Evolutionary conservation across 805 yeast species (phyloP).

Genomic region (Clavispora carvajalis): DNA sequence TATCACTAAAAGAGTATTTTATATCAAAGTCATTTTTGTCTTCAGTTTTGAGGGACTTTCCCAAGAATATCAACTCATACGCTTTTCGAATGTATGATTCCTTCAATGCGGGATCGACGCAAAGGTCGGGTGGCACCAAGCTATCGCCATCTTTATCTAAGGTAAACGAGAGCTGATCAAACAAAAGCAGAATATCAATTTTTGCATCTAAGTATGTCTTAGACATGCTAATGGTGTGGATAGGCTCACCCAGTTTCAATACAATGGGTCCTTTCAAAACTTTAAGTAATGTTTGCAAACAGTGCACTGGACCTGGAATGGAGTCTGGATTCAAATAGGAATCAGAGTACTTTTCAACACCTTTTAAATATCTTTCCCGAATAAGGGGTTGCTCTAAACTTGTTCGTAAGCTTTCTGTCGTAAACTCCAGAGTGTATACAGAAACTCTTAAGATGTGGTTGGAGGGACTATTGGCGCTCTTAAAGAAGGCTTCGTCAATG

Average conservation of each 20-base stretch:
- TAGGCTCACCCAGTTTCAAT: slow-evolving; percentile 37
- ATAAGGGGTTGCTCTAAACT: slow-evolving; percentile 46
- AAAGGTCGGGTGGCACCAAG: slow-evolving; percentile 46
- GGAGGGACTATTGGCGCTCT: slow-evolving; percentile 19
- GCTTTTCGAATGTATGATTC: slow-evolving; percentile 54
- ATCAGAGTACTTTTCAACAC: slow-evolving; percentile 23
- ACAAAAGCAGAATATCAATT: slow-evolving; percentile 49
- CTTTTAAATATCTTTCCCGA: slow-evolving; percentile 43
- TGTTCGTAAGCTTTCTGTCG: slow-evolving; percentile 40
- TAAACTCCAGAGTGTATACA: slow-evolving; percentile 48
- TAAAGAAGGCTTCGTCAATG: slow-evolving; percentile 33
- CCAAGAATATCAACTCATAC: slow-evolving; percentile 45
- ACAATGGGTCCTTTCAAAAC: slow-evolving; percentile 65
- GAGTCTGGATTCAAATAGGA: slow-evolving; percentile 22
- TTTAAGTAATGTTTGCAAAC: slow-evolving; percentile 56
- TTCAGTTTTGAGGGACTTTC: slow-evolving; percentile 9
- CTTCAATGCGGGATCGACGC: slow-evolving; percentile 19
- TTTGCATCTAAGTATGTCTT: slow-evolving; percentile 51
- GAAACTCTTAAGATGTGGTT: slow-evolving; percentile 44
- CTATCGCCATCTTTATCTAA: slow-evolving; percentile 22
- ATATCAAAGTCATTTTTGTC: slow-evolving; percentile 14
- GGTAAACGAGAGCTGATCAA: slow-evolving; percentile 42
- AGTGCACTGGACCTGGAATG: slow-evolving; percentile 51
- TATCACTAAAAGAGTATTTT: slow-evolving; percentile 28
- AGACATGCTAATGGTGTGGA: slow-evolving; percentile 51